A percentile compares a stretch with the other conserved stretches of the same genome.
Conservation (phyloP, 495 filamentous ascomycete species). For the Neurospora cerealis region DNA sequence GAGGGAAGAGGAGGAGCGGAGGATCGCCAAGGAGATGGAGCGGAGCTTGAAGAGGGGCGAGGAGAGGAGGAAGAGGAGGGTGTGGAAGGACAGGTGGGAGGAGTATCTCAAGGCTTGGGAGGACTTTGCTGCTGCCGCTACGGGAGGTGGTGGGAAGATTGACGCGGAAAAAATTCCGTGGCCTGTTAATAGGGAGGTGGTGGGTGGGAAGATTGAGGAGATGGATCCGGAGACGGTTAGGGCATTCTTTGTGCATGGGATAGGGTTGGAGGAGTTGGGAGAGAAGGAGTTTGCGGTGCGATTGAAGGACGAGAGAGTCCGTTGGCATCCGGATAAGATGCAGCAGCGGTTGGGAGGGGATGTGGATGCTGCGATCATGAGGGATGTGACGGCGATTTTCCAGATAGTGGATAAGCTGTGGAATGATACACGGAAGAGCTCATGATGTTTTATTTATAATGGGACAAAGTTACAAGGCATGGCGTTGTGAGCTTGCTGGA, state of each 20-base stretch:
- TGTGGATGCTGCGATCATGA: constrained; percentile 58
- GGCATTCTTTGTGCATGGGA: constrained; percentile 33
- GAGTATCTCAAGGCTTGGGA: constrained; percentile 54
- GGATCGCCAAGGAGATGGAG: constrained; percentile 38
- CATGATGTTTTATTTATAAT: background rate
- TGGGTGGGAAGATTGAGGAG: constrained; percentile 14
- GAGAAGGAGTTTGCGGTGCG: constrained; percentile 48
- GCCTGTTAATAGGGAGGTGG: constrained; percentile 59
- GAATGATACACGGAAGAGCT: constrained; percentile 42
- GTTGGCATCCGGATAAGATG: constrained; percentile 98
- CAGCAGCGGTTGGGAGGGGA: constrained; percentile 73
- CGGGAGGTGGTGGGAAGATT: constrained; percentile 31
- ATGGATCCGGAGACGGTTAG: constrained; percentile 21
- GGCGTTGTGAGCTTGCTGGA: background rate
- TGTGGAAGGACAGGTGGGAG: constrained; percentile 45
- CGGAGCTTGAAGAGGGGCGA: constrained; percentile 41
- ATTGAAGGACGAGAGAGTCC: constrained; percentile 76
- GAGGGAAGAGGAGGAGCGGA: constrained; percentile 35
- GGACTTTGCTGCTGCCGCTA: constrained; percentile 17
- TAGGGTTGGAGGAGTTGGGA: constrained; percentile 45
- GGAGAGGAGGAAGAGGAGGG: constrained; percentile 26
- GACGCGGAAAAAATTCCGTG: constrained; percentile 51
- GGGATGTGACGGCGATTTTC: constrained; percentile 76
- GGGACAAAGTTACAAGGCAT: background rate
- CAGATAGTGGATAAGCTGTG: constrained; percentile 82